Conservation (phyloP, 192 early-diverging fungal species). For the Chytriomyces sp. region DNA sequence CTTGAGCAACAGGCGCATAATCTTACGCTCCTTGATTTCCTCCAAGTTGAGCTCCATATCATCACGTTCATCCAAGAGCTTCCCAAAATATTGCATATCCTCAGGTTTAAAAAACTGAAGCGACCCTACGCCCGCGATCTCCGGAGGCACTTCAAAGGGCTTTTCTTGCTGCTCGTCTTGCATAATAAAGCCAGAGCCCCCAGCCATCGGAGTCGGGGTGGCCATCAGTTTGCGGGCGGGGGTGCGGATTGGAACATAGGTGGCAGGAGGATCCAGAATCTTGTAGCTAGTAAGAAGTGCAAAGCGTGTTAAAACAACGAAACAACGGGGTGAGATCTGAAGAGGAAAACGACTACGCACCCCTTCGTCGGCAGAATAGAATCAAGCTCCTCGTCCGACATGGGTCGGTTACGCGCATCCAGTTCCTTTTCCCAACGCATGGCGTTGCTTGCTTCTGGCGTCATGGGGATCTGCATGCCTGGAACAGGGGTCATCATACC, state of each 20-base stretch:
- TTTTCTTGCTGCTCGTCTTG: constrained; percentile 67
- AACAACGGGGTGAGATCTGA: background rate
- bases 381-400: constrained; percentile 95
- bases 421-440: constrained; percentile 78
- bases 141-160: constrained; percentile 70
- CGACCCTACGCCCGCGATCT: constrained; percentile 83
- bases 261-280: constrained; percentile 84
- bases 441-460: constrained; percentile 76
- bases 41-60: constrained; percentile 81
- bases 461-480: constrained; percentile 70
- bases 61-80: constrained; percentile 76
- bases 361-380: constrained; percentile 87
- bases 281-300: constrained; percentile 64
- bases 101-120: constrained; percentile 95
- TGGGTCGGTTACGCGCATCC: constrained; percentile 81
- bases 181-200: constrained; percentile 79
- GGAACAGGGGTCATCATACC: constrained; percentile 80
- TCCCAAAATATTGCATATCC: constrained; percentile 97
- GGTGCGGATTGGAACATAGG: constrained; percentile 92
- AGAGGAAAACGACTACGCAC: background rate
- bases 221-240: constrained; percentile 93
- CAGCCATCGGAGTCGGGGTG: constrained; percentile 86
- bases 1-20: constrained; percentile 91
- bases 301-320: too few relatives aligned
- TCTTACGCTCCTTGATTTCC: constrained; percentile 92